Evolutionary conservation across 2,329 filamentous ascomycete species (phyloP), one percentile per base, ranked within the genome.

Genomic region (Aulographum hederae): DNA sequence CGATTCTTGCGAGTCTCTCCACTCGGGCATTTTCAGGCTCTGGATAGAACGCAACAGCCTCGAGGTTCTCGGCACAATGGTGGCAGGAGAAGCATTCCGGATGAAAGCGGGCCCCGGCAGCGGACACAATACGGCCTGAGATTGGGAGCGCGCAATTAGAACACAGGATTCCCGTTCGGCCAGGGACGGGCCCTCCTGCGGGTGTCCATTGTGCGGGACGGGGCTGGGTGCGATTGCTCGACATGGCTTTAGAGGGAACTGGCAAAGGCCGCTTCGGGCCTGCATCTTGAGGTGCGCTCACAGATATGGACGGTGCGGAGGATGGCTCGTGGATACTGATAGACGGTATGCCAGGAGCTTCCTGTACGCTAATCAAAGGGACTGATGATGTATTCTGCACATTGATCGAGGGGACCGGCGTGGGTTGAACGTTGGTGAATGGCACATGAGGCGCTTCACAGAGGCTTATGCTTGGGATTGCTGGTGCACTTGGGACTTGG

Each of bases 41-140:
- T 0, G 84, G 82, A 42, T 89, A 93, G 52, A 98, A 95, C 43
- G 92, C 89, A 35, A 98, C 79, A 34, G 84, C 86, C 57, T 98
- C 89, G 13, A 98, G 76, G 14, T 74, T 68, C 6, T 85, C 92
- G 18, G 76, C 73, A 51, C 89, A 98, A 37, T 79, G 68, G 51
- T 81, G 78, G 58, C 89, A 98, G 27, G 70, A 67, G 58, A 98
- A 95, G 54, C 89, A 98, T 40, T 84, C 72, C 0, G 89, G 85
- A 44, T 98, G 89, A 51, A 95, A 95, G 14, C 85, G 78, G 25
- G 68, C 64, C 17, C 82, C 82, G 2, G 73, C 74, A 5, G 93
- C 72, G 4, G 78, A 80, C 15, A 95, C 78, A 40, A 93, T 86
- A 35, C 86, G 79, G 3, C 89, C 89, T 35, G 89, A 73, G 41